Base-by-base conservation (phyloP, 352 stramenopile species). In the Pythium chondricola region DNA sequence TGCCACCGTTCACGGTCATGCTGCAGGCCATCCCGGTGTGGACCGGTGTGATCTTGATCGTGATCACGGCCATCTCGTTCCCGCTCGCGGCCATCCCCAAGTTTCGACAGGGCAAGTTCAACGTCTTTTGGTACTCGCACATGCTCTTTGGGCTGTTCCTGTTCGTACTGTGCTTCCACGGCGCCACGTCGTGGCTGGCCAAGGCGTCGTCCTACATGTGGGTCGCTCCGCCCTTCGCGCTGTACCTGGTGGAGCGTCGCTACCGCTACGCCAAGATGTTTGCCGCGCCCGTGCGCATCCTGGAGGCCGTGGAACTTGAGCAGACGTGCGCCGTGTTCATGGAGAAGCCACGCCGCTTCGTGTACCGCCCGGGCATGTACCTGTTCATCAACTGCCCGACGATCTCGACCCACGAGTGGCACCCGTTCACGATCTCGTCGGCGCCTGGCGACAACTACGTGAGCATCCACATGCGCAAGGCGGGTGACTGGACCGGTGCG, bases 371-470 rank as follows among this genome's bases (percentile, higher is more conserved):
- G 1, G 80, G 80, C 17, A 88, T 91, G 80, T 96, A 96, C 61
- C 66, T 88, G 44, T 96, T 93, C 48, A 66, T 97, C 41, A 92
- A 95, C 53, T 71, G 87, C 22, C 85, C 85, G 11, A 24, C 73
- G 7, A 80, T 97, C 40, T 93, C 82, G 21, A 53, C 57, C 5
- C 66, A 84, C 26, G 77, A 96, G 67, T 96, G 86, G 86, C 88
- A 97, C 45, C 87, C 88, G 38, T 97, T 96, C 66, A 96, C 83
- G 10, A 85, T 97, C 47, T 94, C 85, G 24, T 94, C 80, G 13
- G 83, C 84, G 30, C 86, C 86, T 18, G 62, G 61, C 0, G 83
- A 95, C 65, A 84, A 89, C 42, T 89, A 88, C 44, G 59, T 92
- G 31, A 87, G 74, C 40, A 69, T 93, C 22, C 78, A 90, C 68